Evolutionary conservation across 164 flowering plant species (phyloP).

Genomic region (Saururus chinensis): DNA sequence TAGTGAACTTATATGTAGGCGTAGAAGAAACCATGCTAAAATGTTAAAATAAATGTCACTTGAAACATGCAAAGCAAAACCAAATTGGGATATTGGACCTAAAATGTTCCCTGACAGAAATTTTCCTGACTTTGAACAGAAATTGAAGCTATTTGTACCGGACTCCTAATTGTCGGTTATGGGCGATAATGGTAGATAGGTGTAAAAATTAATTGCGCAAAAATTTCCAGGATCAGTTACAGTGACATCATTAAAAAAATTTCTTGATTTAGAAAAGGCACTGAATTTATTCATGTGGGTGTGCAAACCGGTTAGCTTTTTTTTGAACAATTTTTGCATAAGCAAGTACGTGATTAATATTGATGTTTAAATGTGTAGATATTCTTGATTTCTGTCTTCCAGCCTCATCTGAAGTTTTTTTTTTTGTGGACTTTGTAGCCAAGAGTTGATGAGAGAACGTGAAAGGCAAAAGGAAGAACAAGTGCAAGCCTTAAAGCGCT

Average conservation of each 20-base stretch:
- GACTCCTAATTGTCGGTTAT: no score
- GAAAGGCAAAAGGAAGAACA: slow-evolving; percentile 73
- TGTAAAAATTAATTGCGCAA: background rate
- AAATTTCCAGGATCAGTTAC: background rate
- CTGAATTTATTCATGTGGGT: no score
- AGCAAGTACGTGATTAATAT: no score
- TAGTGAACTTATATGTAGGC: no score
- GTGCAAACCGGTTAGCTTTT: no score
- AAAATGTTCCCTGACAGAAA: background rate
- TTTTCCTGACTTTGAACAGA: background rate
- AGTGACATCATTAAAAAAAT: background rate
- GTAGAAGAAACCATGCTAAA: no score
- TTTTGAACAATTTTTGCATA: no score
- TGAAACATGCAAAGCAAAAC: no score
- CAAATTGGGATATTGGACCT: no score
- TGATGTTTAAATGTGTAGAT: background rate
- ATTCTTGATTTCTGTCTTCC: background rate
- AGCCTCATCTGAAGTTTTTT: background rate
- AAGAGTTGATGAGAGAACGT: slow-evolving; percentile 59
- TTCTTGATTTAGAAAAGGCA: no score
- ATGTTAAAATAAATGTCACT: no score
- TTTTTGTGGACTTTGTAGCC: slow-evolving; percentile 35
- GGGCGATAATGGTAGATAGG: background rate
- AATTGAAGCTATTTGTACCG: no score
- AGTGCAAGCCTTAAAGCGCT: slow-evolving; percentile 54